A percentile compares a stretch with the other conserved stretches of the same genome.
These are phyloP conservation scores for Sclerotinia glacialis DNA, from an alignment of 2,329 filamentous ascomycete species.

Conservation along the genomic window DNA sequence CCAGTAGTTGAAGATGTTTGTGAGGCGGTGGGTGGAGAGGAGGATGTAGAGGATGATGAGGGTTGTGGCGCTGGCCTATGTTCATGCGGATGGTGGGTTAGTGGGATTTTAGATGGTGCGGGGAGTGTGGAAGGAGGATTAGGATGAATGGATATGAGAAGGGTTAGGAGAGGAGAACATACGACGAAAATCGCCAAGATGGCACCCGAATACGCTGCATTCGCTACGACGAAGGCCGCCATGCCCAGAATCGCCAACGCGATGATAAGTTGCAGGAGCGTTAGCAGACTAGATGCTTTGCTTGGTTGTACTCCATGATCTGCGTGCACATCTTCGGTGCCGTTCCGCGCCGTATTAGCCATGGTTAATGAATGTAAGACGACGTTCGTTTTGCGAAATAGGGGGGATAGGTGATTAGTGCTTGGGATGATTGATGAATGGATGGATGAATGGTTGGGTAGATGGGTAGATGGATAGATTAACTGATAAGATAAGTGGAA, in stretches of 20 bases:
- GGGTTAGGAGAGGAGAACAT: background rate
- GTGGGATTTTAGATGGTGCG: background rate
- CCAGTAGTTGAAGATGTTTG: conserved; percentile 15
- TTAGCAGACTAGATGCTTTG: background rate
- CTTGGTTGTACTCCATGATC: conserved; percentile 2
- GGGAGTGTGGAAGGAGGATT: background rate
- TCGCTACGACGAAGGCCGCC: conserved; percentile 17
- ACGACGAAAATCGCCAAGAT: conserved; percentile 16
- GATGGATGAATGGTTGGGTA: too few species aligned
- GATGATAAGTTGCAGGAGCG: conserved; percentile 6
- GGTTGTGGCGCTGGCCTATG: conserved; percentile 15
- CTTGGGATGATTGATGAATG: too few species aligned
- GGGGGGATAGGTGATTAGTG: background rate
- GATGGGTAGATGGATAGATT: background rate
- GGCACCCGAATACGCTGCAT: conserved; percentile 13
- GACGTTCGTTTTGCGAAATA: background rate
- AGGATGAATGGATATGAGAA: too few species aligned
- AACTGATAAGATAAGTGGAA: background rate
- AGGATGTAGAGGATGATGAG: conserved; percentile 18
- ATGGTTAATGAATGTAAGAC: background rate
- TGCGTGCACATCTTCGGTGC: background rate
- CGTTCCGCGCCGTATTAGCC: background rate
- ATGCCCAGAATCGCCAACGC: conserved; percentile 13
- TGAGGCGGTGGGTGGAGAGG: conserved; percentile 3
- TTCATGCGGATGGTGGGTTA: background rate